Evolutionary conservation across 768 basidiomycete species (phyloP).

Genomic region (Boletus vinaceobasis): DNA sequence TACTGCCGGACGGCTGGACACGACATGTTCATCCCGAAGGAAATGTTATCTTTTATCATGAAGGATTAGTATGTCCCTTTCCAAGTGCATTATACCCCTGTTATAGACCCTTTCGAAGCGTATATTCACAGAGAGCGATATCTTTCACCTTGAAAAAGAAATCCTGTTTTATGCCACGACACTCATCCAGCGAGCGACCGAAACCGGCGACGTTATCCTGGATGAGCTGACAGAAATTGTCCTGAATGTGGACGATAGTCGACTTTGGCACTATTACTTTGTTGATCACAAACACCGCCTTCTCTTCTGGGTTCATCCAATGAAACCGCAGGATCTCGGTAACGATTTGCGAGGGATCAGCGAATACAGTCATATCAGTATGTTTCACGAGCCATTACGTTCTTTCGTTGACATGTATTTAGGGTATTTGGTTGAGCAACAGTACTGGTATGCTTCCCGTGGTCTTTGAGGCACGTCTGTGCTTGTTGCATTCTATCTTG

Average conservation of each 20-base stretch:
- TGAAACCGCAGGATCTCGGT: not conserved
- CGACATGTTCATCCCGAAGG: constrained; percentile 16
- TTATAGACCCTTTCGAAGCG: constrained; percentile 6
- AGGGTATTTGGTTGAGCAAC: constrained; percentile 13
- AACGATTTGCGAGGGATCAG: constrained; percentile 6
- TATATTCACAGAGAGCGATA: constrained; percentile 14
- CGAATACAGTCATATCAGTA: constrained; percentile 12
- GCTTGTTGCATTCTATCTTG: not conserved
- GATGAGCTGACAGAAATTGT: constrained; percentile 10
- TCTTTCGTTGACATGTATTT: not conserved
- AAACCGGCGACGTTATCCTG: not conserved
- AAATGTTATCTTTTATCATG: constrained; percentile 8
- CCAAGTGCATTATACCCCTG: not conserved
- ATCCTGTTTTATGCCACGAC: not conserved
- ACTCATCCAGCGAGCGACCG: constrained; percentile 5
- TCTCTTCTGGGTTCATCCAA: constrained; percentile 14
- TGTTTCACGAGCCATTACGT: not conserved
- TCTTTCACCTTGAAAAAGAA: not conserved
- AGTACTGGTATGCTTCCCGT: constrained; percentile 9
- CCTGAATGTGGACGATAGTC: constrained; percentile 1
- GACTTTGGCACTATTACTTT: constrained; percentile 12
- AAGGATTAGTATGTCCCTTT: constrained; percentile 5
- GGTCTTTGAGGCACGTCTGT: not conserved
- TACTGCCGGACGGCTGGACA: not conserved
- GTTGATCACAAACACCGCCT: constrained; percentile 15